Evolutionary conservation across 352 stramenopile species (phyloP), one percentile per base, ranked within the genome.

Genomic region (Phytophthora syringae): DNA sequence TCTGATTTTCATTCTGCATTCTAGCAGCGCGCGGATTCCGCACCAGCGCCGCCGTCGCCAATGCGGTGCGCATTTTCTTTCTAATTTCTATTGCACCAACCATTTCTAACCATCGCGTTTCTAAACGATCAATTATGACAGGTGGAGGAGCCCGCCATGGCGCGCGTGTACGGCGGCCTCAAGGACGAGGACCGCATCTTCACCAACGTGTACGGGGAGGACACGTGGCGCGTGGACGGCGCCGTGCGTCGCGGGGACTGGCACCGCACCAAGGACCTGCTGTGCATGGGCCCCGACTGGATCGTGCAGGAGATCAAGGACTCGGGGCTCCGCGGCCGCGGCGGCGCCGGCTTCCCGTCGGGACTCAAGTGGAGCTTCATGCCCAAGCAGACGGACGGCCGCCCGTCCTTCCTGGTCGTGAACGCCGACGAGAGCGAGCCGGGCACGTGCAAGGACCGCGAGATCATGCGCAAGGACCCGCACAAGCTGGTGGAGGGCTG

Each of bases 351-450:
- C 6, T 99, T 99, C 77, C 98, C 98, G 10, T 99, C 96, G 0
- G 98, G 98, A 13, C 85, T 99, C 44, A 99, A 99, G 89, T 99
- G 98, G 98, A 98, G 86, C 50, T 99, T 99, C 84, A 99, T 99
- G 98, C 98, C 98, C 70, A 99, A 99, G 89, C 76, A 95, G 67
- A 97, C 87, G n/a, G 98, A 99, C 76, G 98, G 98, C 21, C 89
- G 98, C 50, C 98, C 98, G n/a, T 97, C 82, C 34, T 99, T 99
- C 81, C 84, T 99, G n/a, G 97, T 99, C 20, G 97, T 99, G 20
- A 99, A 99, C 80, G 98, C 98, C 52, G 98, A 99, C 76, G 98
- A 99, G 84, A 98, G 82, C 43, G 98, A 99, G 82, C 98, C 98
- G 0, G 98, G 98, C 22, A 99, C 98, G 36, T 99, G 98, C 88